Conservation (phyloP, 805 yeast genomes). For the Candida odintsovae region DNA sequence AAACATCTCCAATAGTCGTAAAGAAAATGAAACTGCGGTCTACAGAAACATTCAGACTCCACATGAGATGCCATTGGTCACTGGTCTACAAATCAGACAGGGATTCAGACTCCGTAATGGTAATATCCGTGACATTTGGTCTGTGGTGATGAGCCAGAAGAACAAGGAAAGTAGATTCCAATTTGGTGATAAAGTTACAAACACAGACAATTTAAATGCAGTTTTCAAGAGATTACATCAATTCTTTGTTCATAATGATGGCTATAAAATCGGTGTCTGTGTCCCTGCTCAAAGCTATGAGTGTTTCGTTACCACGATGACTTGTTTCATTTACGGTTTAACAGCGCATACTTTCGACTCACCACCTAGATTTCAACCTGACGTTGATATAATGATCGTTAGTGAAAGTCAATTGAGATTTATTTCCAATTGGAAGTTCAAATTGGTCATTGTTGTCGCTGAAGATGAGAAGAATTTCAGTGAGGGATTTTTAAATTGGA, state of each 20-base stretch:
- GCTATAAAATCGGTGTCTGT: slow-evolving; percentile 24
- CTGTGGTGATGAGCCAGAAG: slow-evolving; percentile 34
- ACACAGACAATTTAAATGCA: slow-evolving; percentile 24
- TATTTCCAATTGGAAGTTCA: slow-evolving; percentile 25
- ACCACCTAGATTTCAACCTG: slow-evolving; percentile 23
- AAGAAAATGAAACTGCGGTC: slow-evolving; percentile 64
- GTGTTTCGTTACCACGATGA: slow-evolving; percentile 35
- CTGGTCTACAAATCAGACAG: slow-evolving; percentile 62
- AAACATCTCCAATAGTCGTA: slow-evolving; percentile 56
- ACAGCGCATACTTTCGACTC: slow-evolving; percentile 35
- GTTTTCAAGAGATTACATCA: slow-evolving; percentile 22
- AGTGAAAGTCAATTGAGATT: slow-evolving; percentile 19
- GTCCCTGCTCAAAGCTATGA: slow-evolving; percentile 25
- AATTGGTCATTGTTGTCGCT: slow-evolving; percentile 28
- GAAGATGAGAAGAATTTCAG: slow-evolving; percentile 6
- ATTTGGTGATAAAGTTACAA: slow-evolving; percentile 14
- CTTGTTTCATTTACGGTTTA: slow-evolving; percentile 38
- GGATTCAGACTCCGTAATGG: slow-evolving; percentile 71
- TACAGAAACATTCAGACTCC: slow-evolving; percentile 74
- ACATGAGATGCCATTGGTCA: slow-evolving; percentile 58
- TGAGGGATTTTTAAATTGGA: slow-evolving; percentile 22
- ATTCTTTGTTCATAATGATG: slow-evolving; percentile 15
- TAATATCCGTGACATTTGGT: slow-evolving; percentile 70
- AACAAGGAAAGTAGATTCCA: slow-evolving; percentile 19
- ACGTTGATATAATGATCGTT: slow-evolving; percentile 28